Percentiles rank a stretch among this genome's conserved stretches.
Conservation (phyloP, 176 grass and related monocot species). For the Juncus inflexus region DNA sequence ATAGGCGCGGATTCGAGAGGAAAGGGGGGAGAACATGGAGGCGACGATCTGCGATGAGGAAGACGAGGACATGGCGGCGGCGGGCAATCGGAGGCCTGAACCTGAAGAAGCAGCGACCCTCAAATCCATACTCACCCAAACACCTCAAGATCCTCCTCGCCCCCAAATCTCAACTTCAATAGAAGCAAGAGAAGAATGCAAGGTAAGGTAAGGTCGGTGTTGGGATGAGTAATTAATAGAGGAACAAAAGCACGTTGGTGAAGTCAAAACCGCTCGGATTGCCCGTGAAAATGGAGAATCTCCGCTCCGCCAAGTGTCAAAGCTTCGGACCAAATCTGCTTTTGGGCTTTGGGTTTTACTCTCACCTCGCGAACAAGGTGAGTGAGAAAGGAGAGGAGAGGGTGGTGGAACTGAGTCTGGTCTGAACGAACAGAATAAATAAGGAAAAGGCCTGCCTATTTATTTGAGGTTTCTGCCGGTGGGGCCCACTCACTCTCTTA, state of each 20-base stretch:
- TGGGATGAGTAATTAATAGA: constrained; percentile 13
- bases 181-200: too few species aligned
- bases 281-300: constrained; percentile 17
- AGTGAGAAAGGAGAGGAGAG: background rate
- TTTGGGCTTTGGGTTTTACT: background rate
- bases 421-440: background rate
- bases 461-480: background rate
- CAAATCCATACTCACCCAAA: constrained; percentile 1
- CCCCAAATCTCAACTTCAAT: too few species aligned
- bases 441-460: constrained; percentile 7
- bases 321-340: background rate
- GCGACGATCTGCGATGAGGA: constrained; percentile 36
- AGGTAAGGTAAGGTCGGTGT: background rate
- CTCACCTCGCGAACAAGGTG: background rate
- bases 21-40: constrained; percentile 5
- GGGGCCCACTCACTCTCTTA: constrained; percentile 1
- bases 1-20: background rate
- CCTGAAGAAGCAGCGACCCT: constrained; percentile 22
- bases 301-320: background rate
- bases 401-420: background rate
- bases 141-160: background rate
- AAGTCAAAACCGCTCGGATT: constrained; percentile 10
- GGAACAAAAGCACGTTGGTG: background rate
- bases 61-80: constrained; percentile 26
- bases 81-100: constrained; percentile 20